Conservation (phyloP, 805 yeast genomes). For the Ogataea degrootiae region DNA sequence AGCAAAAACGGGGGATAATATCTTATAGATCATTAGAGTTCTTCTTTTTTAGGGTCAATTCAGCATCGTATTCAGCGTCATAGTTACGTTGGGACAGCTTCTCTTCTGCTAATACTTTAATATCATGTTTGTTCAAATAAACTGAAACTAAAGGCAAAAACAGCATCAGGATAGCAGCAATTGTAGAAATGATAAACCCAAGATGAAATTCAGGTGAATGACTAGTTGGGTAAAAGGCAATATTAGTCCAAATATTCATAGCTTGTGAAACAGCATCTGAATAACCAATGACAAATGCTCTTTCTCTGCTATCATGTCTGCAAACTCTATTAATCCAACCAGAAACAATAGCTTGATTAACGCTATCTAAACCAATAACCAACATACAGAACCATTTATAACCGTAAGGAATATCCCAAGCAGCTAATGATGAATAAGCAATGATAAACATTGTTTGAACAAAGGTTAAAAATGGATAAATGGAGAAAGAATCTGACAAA, state of each 20-base stretch:
- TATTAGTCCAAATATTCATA: slow-evolving; percentile 42
- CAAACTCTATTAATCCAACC: slow-evolving; percentile 37
- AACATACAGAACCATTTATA: slow-evolving; percentile 37
- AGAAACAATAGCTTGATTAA: slow-evolving; percentile 37
- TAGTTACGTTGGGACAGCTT: background rate
- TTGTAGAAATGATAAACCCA: slow-evolving; percentile 34
- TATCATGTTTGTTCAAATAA: slow-evolving; percentile 27
- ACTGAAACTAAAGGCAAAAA: slow-evolving; percentile 29
- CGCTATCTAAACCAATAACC: slow-evolving; percentile 31
- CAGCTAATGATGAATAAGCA: slow-evolving; percentile 34
- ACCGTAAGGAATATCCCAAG: slow-evolving; percentile 38
- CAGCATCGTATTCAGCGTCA: background rate
- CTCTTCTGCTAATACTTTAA: slow-evolving; percentile 7
- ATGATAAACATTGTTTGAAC: slow-evolving; percentile 31
- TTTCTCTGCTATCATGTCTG: slow-evolving; percentile 53
- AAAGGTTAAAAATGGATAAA: slow-evolving; percentile 32
- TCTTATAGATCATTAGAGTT: too few relatives aligned
- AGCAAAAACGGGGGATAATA: too few relatives aligned
- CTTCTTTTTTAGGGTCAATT: background rate
- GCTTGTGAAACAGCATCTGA: slow-evolving; percentile 36
- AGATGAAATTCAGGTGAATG: slow-evolving; percentile 36
- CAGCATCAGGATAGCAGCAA: slow-evolving; percentile 34
- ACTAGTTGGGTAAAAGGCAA: slow-evolving; percentile 38
- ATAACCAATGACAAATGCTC: slow-evolving; percentile 53
- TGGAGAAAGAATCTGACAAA: slow-evolving; percentile 33